phyloP scores from a whole-genome alignment of 225 moss, liverwort and hornwort genomes.

The Sphagnum tenellum region DNA sequence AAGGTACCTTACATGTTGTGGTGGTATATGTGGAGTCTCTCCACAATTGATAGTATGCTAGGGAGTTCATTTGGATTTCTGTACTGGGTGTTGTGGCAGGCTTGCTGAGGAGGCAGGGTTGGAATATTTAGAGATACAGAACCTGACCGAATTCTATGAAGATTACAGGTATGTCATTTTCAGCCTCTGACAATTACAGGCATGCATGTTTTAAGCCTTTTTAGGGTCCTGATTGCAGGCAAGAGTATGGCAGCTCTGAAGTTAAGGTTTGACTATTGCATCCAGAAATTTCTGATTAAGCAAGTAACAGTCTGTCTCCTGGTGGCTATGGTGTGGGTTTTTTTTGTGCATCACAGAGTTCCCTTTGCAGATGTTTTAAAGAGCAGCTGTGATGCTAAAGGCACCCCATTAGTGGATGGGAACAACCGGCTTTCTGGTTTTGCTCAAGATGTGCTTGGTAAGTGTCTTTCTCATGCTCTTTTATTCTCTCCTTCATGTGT shows the following conservation, averaged over 20 bases:
- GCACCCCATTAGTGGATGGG: slow-evolving; percentile 61
- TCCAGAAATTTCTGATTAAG: no score
- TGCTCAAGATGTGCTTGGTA: slow-evolving; percentile 83
- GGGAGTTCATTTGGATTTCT: no score
- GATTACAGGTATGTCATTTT: slow-evolving; percentile 49
- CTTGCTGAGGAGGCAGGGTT: slow-evolving; percentile 73
- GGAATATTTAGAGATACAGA: slow-evolving; percentile 89
- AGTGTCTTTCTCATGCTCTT: slow-evolving; percentile 10
- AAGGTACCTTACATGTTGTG: no score
- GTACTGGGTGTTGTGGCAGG: slow-evolving; percentile 11
- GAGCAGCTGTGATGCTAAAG: slow-evolving; percentile 80
- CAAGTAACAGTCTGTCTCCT: no score
- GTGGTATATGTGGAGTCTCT: no score
- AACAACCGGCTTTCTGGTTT: slow-evolving; percentile 44
- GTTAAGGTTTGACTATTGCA: no score
- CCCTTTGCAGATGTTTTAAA: slow-evolving; percentile 69
- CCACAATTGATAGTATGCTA: no score
- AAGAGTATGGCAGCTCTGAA: no score
- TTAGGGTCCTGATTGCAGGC: no score
- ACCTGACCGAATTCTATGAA: slow-evolving; percentile 83
- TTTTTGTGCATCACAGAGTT: slow-evolving; percentile 23
- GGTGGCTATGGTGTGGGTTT: neutral
- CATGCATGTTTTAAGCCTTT: no score
- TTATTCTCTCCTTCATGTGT: neutral
- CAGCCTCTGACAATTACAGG: no score